Evolutionary conservation across 2,329 filamentous ascomycete species (phyloP).

Genomic region (Arthrocladium fulminans): DNA sequence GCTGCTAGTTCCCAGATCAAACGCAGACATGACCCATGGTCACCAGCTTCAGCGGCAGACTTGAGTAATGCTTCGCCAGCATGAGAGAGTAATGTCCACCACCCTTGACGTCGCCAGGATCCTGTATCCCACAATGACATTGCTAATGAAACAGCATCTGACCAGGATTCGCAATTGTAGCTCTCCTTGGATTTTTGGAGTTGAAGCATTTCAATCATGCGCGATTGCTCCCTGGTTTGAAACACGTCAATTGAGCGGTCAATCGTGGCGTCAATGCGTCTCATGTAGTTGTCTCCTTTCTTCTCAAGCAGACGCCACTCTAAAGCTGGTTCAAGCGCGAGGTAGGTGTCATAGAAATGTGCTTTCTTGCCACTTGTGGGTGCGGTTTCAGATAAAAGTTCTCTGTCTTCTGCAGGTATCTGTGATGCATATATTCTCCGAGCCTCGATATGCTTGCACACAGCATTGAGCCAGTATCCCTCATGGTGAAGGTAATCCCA

Average conservation of each 20-base stretch:
- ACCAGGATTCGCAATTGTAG: slow-evolving; percentile 41
- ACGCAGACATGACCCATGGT: slow-evolving; percentile 42
- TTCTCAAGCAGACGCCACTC: slow-evolving; percentile 41
- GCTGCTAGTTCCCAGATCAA: slow-evolving; percentile 49
- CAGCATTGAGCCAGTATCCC: slow-evolving; percentile 52
- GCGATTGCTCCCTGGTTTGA: slow-evolving; percentile 42
- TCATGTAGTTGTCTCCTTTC: slow-evolving; percentile 43
- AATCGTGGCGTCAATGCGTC: slow-evolving; percentile 41
- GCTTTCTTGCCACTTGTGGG: slow-evolving; percentile 47
- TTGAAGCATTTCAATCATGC: slow-evolving; percentile 46
- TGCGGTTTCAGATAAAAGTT: slow-evolving; percentile 39
- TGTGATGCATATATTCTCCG: slow-evolving; percentile 45
- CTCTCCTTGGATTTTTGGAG: slow-evolving; percentile 49
- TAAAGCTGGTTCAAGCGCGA: slow-evolving; percentile 50
- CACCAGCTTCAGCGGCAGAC: slow-evolving; percentile 39
- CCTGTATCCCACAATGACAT: slow-evolving; percentile 47
- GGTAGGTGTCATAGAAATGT: slow-evolving; percentile 50
- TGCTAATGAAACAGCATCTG: slow-evolving; percentile 44
- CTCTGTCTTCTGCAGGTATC: slow-evolving; percentile 52
- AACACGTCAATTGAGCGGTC: slow-evolving; percentile 44
- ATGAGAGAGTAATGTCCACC: slow-evolving; percentile 48
- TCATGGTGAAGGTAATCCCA: slow-evolving; percentile 54
- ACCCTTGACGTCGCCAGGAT: slow-evolving; percentile 52
- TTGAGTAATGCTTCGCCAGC: slow-evolving; percentile 47
- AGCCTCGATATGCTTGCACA: slow-evolving; percentile 43